Base-by-base conservation (phyloP, 1,284 basidiomycete species). In the Rugosomyces carneus region DNA sequence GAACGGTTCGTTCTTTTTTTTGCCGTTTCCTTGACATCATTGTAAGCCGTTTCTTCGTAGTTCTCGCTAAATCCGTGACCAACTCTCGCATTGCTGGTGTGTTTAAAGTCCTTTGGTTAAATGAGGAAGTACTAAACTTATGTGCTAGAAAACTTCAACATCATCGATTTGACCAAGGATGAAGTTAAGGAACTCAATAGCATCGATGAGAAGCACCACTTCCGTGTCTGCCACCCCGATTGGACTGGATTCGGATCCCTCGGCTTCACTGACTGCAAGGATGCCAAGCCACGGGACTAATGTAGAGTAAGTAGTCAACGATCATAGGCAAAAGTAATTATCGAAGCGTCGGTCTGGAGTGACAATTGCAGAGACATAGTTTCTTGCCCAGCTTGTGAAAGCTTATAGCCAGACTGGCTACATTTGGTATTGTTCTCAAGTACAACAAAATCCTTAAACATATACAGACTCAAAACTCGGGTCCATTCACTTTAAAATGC, bases 11-110 rank as follows among this genome's bases (percentile, higher is more conserved):
- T 54, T 20, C 41, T 20, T 6, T 27, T 37, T 32, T 36, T 26
- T 45, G 32, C 41, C 21, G 37, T 39, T 19, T 48, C 16, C 41
- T 39, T 37, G 27, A 21, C n/a, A 44, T 9, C 29, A 39, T 27
- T 8, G n/a, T n/a, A n/a, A n/a, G n/a, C n/a, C n/a, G n/a, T n/a
- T n/a, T n/a, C n/a, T n/a, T n/a, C n/a, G n/a, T 45, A 79, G 80
- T 83, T 18, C 63, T 84, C 37, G 67, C 78, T 16, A 84, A 84
- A 64, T 83, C 80, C 7, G 81, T 84, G 23, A 80, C 76, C 7
- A 69, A 71, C 47, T 64, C 67, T 31, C 78, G 82, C 19, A 78
- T 84, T 52, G 64, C 72, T 29, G 58, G 75, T 78, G 44, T 48
- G 73, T 60, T 4, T 11, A 21, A 40, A 1, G 26, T 27, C 7